Percentiles rank a stretch among this genome's conserved stretches.
phyloP scores from a whole-genome alignment of 306 rosid species.

The Glycine soja region DNA sequence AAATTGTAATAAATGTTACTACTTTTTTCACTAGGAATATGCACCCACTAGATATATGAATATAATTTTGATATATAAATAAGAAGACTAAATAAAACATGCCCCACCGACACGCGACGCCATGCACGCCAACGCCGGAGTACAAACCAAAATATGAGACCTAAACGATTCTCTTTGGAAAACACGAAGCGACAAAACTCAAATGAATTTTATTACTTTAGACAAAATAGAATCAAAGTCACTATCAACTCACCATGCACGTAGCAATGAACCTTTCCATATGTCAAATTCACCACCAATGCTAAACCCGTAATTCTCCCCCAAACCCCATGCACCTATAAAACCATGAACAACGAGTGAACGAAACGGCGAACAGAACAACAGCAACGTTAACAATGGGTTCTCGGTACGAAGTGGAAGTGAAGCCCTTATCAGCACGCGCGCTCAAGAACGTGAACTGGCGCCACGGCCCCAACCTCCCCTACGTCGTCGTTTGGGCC shows the following conservation, averaged over 20 bases:
- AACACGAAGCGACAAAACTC: neutral
- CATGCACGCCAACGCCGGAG: neutral
- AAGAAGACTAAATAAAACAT: no score
- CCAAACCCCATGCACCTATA: neutral
- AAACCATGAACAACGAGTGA: neutral
- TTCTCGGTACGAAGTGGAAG: conserved; percentile 65
- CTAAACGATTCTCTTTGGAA: neutral
- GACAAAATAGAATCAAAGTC: no score
- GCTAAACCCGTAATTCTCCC: neutral
- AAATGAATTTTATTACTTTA: no score
- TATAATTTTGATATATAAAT: no score
- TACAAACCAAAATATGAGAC: neutral
- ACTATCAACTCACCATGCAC: neutral
- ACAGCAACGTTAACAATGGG: conserved; percentile 50
- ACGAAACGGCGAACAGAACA: neutral
- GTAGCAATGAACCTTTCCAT: neutral
- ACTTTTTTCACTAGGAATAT: no score
- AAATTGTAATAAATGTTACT: no score
- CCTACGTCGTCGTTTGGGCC: conserved; percentile 90
- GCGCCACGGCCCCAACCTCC: conserved; percentile 71
- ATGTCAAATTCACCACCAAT: neutral
- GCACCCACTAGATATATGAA: no score
- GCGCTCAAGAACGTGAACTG: conserved; percentile 90
- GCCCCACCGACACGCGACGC: neutral
- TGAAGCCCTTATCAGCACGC: conserved; percentile 61